A percentile compares a stretch with the other conserved stretches of the same genome.
Conservation (phyloP, 2,329 filamentous ascomycete genomes). For the Alternaria gansuensis region DNA sequence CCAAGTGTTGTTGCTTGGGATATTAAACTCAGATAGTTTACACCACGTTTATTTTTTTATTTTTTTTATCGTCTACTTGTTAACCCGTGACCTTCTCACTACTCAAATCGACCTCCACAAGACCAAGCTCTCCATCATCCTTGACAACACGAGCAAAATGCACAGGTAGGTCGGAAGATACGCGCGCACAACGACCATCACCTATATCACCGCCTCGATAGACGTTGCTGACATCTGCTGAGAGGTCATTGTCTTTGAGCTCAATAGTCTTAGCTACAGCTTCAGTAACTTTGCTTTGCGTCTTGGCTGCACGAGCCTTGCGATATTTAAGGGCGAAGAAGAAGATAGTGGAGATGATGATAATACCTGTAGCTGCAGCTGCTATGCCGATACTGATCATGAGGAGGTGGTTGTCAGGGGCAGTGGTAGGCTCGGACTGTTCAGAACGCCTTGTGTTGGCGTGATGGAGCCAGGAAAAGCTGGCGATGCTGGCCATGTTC, state of each 20-base stretch:
- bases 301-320: background rate
- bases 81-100: background rate
- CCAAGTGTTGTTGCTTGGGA: no score
- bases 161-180: background rate
- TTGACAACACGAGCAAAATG: background rate
- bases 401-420: background rate
- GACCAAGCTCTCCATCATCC: background rate
- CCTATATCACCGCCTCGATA: background rate
- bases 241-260: background rate
- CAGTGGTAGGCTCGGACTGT: background rate
- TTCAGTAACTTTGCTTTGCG: background rate
- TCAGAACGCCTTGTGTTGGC: background rate
- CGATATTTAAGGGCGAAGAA: background rate
- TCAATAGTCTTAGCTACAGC: background rate
- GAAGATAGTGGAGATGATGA: background rate
- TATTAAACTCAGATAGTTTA: background rate
- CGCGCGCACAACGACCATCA: background rate
- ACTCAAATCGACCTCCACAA: background rate
- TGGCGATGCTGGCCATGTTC: background rate
- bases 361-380: background rate
- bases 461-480: background rate
- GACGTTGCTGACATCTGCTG: background rate
- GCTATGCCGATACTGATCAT: background rate
- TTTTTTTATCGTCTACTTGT: background rate
- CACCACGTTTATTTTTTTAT: background rate